Evolutionary conservation across 805 yeast species (phyloP).

Genomic region (Candida jianshihensis): DNA sequence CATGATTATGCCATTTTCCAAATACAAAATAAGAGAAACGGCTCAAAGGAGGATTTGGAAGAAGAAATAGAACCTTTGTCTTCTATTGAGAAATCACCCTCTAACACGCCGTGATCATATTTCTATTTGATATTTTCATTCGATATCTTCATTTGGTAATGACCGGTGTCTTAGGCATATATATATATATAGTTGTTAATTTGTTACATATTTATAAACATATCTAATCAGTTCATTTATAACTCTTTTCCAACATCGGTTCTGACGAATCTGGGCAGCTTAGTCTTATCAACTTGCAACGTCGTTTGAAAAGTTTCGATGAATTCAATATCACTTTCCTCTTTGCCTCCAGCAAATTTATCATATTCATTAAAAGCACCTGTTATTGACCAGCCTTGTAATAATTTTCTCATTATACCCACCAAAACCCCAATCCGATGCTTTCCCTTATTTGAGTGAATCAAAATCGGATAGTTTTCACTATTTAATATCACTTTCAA

Average conservation of each 20-base stretch:
- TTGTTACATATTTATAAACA: too few species aligned
- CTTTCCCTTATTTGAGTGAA: conserved; percentile 94
- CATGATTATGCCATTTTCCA: neutral
- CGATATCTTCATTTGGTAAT: too few species aligned
- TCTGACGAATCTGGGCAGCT: conserved; percentile 60
- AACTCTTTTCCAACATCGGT: conserved; percentile 1
- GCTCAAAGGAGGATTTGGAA: neutral
- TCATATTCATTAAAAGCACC: conserved; percentile 93
- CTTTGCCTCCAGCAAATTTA: conserved; percentile 88
- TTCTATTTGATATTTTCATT: too few species aligned
- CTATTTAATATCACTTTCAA: conserved; percentile 49
- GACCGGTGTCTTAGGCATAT: too few species aligned
- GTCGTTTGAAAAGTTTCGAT: conserved; percentile 76
- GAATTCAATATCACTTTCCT: conserved; percentile 85
- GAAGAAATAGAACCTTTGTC: too few species aligned
- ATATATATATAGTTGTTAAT: too few species aligned
- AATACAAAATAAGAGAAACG: neutral
- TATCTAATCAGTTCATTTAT: too few species aligned
- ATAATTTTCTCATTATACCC: conserved; percentile 78
- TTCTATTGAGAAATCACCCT: too few species aligned
- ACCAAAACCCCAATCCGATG: conserved; percentile 91
- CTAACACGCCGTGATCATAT: too few species aligned
- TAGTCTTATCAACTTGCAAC: conserved; percentile 37
- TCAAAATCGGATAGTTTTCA: conserved; percentile 77
- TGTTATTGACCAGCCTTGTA: conserved; percentile 91